Evolutionary conservation across 2,329 filamentous ascomycete genomes (phyloP).

Genomic region (Drechslerella coelobrocha): DNA sequence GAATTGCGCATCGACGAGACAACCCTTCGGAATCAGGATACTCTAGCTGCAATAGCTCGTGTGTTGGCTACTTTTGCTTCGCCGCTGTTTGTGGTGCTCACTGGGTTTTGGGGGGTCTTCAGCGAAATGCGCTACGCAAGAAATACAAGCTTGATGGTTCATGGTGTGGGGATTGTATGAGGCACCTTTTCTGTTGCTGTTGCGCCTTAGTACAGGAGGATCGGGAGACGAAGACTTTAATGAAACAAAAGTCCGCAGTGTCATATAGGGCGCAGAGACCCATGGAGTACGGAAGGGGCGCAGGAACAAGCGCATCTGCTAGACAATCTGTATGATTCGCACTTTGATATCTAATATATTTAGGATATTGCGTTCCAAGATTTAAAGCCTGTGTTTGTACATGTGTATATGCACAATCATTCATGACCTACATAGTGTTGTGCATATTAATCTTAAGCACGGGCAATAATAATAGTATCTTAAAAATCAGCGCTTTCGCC

Average conservation of each 20-base stretch:
- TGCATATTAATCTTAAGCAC: no score
- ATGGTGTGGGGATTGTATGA: background rate
- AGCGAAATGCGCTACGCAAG: background rate
- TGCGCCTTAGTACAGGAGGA: conserved; percentile 1
- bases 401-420: no score
- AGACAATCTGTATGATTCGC: no score
- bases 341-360: no score
- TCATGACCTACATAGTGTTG: no score
- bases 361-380: no score
- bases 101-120: background rate
- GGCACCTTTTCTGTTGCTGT: background rate
- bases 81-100: background rate
- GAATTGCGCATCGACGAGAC: background rate
- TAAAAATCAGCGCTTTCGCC: no score
- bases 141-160: background rate
- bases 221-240: background rate
- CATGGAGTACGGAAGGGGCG: background rate
- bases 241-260: background rate
- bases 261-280: background rate
- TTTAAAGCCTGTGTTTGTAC: no score
- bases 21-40: background rate
- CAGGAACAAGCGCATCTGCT: background rate
- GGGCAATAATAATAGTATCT: no score
- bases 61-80: background rate
- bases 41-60: background rate